These are phyloP conservation scores for Linanthus parryae DNA, from an alignment of 148 eudicot genomes.

Conservation along the genomic window DNA sequence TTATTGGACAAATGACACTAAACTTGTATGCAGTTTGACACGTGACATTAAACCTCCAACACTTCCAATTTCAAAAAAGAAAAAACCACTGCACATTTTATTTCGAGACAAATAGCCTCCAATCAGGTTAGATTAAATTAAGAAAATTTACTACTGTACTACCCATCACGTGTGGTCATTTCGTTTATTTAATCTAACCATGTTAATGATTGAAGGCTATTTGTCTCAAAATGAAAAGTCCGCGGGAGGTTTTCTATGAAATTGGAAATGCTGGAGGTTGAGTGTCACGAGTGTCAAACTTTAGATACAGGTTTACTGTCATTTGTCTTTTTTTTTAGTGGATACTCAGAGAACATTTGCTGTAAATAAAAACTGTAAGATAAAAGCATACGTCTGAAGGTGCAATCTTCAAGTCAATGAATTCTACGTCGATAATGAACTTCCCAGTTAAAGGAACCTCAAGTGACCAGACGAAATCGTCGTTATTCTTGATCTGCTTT, in stretches of 20 bases:
- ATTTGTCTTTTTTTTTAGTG: background rate
- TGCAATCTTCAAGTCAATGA: constrained; percentile 64
- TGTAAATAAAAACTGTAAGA: background rate
- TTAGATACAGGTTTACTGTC: too few species aligned
- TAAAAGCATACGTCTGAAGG: constrained; percentile 38
- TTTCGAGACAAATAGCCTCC: background rate
- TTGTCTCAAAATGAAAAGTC: too few species aligned
- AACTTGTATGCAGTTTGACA: background rate
- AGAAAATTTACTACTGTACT: too few species aligned
- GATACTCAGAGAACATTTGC: background rate
- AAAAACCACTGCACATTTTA: background rate
- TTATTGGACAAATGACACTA: background rate
- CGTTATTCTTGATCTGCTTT: constrained; percentile 57
- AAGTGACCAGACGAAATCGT: constrained; percentile 78
- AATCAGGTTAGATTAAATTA: too few species aligned
- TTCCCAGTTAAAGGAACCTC: constrained; percentile 68
- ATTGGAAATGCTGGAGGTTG: too few species aligned
- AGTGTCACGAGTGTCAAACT: too few species aligned
- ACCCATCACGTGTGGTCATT: too few species aligned
- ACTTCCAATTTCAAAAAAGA: background rate
- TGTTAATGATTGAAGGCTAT: too few species aligned
- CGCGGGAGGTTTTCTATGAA: too few species aligned
- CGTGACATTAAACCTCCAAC: background rate
- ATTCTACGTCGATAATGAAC: constrained; percentile 81
- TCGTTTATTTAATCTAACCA: too few species aligned